Evolutionary conservation across 2,329 filamentous ascomycete species (phyloP).

Genomic region (Ciborinia camelliae): DNA sequence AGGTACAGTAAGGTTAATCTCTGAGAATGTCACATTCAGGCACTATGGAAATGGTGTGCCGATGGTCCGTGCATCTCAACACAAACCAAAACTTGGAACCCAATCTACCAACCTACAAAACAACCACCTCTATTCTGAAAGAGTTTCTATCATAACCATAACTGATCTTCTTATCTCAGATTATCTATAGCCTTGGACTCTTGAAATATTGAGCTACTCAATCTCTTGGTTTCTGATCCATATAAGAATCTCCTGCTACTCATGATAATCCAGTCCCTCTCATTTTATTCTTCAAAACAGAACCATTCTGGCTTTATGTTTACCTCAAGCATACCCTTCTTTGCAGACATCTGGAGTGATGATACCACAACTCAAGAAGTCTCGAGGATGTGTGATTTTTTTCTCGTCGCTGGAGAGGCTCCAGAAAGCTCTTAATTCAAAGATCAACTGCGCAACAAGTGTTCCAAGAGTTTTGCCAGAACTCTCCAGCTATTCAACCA

Average conservation of each 20-base stretch:
- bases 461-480: neutral
- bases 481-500: neutral
- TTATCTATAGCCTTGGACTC: neutral
- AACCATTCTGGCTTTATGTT: neutral
- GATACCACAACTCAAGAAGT: neutral
- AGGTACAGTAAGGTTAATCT: no score
- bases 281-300: neutral
- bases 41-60: neutral
- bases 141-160: neutral
- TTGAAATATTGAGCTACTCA: neutral
- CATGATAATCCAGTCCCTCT: neutral
- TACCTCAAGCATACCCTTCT: neutral
- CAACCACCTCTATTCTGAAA: neutral
- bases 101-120: neutral
- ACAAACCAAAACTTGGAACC: neutral
- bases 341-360: neutral
- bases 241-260: neutral
- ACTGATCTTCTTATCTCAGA: neutral
- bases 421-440: no score
- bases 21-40: no score
- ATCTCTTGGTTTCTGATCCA: neutral
- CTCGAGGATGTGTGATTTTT: neutral
- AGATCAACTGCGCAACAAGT: neutral
- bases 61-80: neutral
- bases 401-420: neutral